phyloP scores from a whole-genome alignment of 2,329 filamentous ascomycete genomes.

The Akanthomyces dipterigenus region DNA sequence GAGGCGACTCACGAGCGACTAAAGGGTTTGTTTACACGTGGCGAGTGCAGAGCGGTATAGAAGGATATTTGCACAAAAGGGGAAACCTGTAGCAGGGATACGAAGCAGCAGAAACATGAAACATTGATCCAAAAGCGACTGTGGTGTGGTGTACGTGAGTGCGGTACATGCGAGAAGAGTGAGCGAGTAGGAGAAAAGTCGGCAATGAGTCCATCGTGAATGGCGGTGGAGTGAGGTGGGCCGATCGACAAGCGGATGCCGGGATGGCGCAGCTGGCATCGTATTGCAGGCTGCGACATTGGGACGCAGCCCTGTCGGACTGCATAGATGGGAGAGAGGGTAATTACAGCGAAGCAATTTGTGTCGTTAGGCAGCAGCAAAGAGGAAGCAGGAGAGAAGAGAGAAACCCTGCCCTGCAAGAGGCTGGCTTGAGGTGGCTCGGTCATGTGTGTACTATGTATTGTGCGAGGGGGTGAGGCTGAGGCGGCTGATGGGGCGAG shows the following conservation, averaged over 20 bases:
- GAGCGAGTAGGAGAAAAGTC: background rate
- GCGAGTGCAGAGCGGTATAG: conserved; percentile 6
- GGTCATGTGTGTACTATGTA: too few relatives aligned
- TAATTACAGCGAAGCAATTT: background rate
- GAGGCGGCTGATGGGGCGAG: background rate
- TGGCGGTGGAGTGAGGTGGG: background rate
- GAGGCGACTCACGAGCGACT: conserved; percentile 1
- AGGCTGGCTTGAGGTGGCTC: background rate
- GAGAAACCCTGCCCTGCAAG: background rate
- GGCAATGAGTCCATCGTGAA: background rate
- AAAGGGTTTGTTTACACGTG: background rate
- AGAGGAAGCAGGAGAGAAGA: background rate
- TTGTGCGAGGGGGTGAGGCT: background rate
- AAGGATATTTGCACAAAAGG: conserved; percentile 9
- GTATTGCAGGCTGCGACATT: conserved; percentile 8
- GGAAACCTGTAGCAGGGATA: conserved; percentile 6
- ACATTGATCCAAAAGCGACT: conserved; percentile 9
- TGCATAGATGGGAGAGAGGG: background rate
- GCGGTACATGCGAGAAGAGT: background rate
- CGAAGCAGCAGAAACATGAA: conserved; percentile 12
- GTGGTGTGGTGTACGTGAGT: background rate
- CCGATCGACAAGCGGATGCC: background rate
- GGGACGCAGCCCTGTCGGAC: background rate
- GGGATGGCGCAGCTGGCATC: background rate
- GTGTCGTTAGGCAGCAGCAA: background rate